Base-by-base conservation (phyloP, 768 basidiomycete genomes). In the Hydnum rufescens region DNA sequence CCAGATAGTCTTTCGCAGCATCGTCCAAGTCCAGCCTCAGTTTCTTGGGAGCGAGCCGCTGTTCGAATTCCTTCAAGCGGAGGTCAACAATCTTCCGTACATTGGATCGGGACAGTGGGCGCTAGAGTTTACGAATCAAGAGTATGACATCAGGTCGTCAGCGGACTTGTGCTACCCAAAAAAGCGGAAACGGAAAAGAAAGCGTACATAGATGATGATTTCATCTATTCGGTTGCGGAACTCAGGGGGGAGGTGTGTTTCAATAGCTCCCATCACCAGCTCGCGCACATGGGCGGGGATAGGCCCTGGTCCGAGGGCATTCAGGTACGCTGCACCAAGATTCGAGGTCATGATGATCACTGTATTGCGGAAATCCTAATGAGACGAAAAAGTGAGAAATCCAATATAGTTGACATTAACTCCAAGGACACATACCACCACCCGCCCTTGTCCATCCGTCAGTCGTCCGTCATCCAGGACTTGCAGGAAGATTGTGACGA, bases 331-430 rank as follows among this genome's bases (percentile, higher is more conserved):
- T 3, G 84, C 82, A 42, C 86, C 90, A 19, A 93, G 72, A 62
- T 96, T 96, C 48, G 85, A 88, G 3, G 90, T 93, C 78, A 93
- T 83, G 65, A 90, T 83, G 63, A 93, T 87, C 61, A 93, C 84
- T 1, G 87, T 86, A 63, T 90, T 92, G 54, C 79, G 72, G 72
- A 88, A 89, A 65, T 86, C 59, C n/a, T n/a, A n/a, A n/a, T n/a
- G n/a, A n/a, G n/a, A n/a, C n/a, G n/a, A 25, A 57, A 19, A 29
- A 55, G 13, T 30, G 58, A 46, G n/a, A n/a, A n/a, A n/a, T n/a
- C n/a, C n/a, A n/a, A n/a, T n/a, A n/a, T n/a, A n/a, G n/a, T 23
- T 4, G 25, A 5, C 23, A n/a, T 5, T 29, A 8, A 6, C 22
- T 55, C n/a, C n/a, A n/a, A n/a, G n/a, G 51, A 52, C 44, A 48